These are phyloP conservation scores for Purpureocillium takamizusanense DNA, from an alignment of 2,329 filamentous ascomycete species.

Conservation along the genomic window DNA sequence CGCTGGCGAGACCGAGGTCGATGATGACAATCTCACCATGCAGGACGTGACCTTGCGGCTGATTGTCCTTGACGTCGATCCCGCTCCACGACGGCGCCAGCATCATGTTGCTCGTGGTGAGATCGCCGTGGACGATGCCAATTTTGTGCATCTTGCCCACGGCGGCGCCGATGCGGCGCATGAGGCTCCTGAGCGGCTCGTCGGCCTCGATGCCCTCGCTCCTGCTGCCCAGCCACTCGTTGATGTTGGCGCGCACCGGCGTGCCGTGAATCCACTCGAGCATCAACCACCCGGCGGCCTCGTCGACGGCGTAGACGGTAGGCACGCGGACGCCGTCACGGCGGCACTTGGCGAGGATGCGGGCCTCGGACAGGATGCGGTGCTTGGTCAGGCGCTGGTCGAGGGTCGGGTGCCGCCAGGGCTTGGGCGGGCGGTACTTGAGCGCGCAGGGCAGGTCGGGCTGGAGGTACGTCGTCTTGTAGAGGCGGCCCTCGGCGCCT, in stretches of 20 bases:
- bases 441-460: constrained; percentile 64
- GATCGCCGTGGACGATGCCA: constrained; percentile 88
- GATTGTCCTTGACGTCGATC: constrained; percentile 10
- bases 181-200: constrained; percentile 46
- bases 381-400: constrained; percentile 81
- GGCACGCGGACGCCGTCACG: constrained; percentile 77
- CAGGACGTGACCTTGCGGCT: constrained; percentile 21
- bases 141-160: constrained; percentile 70
- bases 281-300: constrained; percentile 61
- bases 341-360: constrained; percentile 71
- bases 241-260: constrained; percentile 61
- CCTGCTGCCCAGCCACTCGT: constrained; percentile 53
- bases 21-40: constrained; percentile 80
- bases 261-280: constrained; percentile 77
- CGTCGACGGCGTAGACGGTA: constrained; percentile 62
- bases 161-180: constrained; percentile 61
- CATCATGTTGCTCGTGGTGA: constrained; percentile 98
- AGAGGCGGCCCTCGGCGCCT: constrained; percentile 92
- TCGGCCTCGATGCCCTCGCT: constrained; percentile 31
- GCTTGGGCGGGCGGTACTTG: constrained; percentile 85
- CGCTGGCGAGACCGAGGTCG: constrained; percentile 84
- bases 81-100: constrained; percentile 34
- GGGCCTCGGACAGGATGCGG: constrained; percentile 79
- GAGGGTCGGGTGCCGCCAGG: constrained; percentile 83
- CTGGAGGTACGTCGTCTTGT: constrained; percentile 72